Evolutionary conservation across 495 filamentous ascomycete species (phyloP), one percentile per base, ranked within the genome.

Genomic region (Penicillium psychrofluorescens): DNA sequence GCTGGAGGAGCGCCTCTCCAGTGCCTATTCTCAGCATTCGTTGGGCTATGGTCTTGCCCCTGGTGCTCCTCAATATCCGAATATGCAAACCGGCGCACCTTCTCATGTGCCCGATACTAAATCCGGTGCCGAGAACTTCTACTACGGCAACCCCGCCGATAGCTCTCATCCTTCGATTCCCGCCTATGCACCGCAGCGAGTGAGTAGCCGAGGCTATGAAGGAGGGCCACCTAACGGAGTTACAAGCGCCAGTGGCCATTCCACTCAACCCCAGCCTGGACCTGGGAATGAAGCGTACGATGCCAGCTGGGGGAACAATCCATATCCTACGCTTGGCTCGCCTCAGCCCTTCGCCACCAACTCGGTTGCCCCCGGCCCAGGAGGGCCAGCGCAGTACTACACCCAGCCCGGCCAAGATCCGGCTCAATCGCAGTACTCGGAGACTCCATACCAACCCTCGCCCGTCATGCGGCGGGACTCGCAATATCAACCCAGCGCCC

Each of bases 1-100:
- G 94, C 71, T 98, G 2, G 92, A 98, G 62, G 94, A 97, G 41
- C 83, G 92, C 11, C 72, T 98, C 8, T 92, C 89, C 2, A 92
- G 83, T 56, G 89, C 92, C 2, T 97, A 97, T 62, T 85, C 81
- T 49, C 88, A 95, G 53, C 86, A 90, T 49, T 80, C 66, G 4
- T 36, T 76, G 12, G 67, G 74, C 1, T 71, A 74, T 57, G 65
- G 69, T 11, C 50, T 68, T 5, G 55, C 61, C 27, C 65, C 67
- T 13, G 70, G 72, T 11, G 68, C 74, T 35, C 75, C 83, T 46
- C 66, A 78, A 29, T 64, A 72, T 31, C 70, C 82, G 0, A 76
- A 66, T 22, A 75, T 86, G 16, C 91, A 92, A 62, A 81, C 86
- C 12, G 72, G 74, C 7, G 69, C 90, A 49, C 70, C 81, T 29